These are phyloP conservation scores for Candida tibetensis DNA, from an alignment of 805 yeast genomes.

Conservation along the genomic window DNA sequence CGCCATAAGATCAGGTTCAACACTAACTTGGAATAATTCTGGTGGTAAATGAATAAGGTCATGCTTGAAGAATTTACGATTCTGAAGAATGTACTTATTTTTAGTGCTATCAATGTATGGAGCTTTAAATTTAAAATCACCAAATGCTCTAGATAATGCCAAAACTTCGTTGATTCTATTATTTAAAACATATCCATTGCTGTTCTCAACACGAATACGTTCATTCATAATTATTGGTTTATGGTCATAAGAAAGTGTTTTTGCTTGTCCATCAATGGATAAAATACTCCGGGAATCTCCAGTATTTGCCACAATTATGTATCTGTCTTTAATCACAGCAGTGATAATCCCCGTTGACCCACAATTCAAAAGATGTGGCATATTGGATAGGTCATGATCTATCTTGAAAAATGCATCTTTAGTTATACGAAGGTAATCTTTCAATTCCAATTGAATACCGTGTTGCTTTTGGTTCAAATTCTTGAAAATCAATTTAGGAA, in stretches of 20 bases:
- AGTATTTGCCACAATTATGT: conserved; percentile 60
- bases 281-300: conserved; percentile 75
- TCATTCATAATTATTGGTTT: conserved; percentile 45
- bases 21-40: conserved; percentile 41
- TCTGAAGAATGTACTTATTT: conserved; percentile 31
- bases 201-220: conserved; percentile 40
- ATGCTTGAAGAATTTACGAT: conserved; percentile 19
- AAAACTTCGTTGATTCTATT: conserved; percentile 42
- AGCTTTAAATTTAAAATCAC: conserved; percentile 42
- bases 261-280: conserved; percentile 51
- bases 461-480: conserved; percentile 15
- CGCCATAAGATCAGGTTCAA: conserved; percentile 41
- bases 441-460: conserved; percentile 1
- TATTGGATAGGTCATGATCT: conserved; percentile 28
- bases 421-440: conserved; percentile 19
- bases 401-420: conserved; percentile 35
- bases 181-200: conserved; percentile 37
- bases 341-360: conserved; percentile 43
- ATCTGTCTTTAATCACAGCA: conserved; percentile 27
- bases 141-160: conserved; percentile 45
- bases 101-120: conserved; percentile 30
- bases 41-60: conserved; percentile 39
- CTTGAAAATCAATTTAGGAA: conserved; percentile 37
- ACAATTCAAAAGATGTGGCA: conserved; percentile 31
- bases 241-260: conserved; percentile 47